Base-by-base conservation (phyloP, 495 filamentous ascomycete genomes). In the Annulohypoxylon nitens region DNA sequence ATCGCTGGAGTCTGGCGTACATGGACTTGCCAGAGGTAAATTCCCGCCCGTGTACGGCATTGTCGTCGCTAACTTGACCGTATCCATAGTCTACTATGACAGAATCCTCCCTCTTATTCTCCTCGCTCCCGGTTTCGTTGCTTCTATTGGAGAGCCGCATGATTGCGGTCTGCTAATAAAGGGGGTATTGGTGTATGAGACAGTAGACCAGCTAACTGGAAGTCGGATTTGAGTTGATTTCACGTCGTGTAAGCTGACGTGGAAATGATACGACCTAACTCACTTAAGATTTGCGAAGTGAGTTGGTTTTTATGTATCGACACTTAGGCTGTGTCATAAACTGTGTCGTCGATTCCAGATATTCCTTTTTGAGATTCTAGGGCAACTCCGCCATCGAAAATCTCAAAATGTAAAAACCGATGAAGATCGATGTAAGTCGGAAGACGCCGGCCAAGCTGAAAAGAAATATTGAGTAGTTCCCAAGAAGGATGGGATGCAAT, bases 1-100 rank as follows among this genome's bases (percentile, higher is more conserved):
- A 71, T 10, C 90, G 88, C 81, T 94, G 91, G 4, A 92, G 69
- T 80, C 87, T 92, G 18, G 91, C 92, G 73, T 88, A 91, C 33
- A 84, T 63, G 23, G 86, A 86, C 64, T 89, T 79, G 62, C 91
- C 91, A 34, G 88, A 83, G 53, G 84, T 83, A 71, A 94, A 90
- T 65, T 82, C 88, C 75, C 91, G 86, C 23, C 87, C 86, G 11
- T 85, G 83, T 2, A 92, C 88, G 3, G 88, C 90, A 58, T 88
- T 86, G 26, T 84, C 81, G 67, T 87, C 85, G 65, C 87, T 79
- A 20, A 84, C 80, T 67, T 86, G 83, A 47, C 80, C 79, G 20
- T 78, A 57, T 61, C 81, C 84, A 67, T 79, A 76, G 25, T 78
- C 74, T 25, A 74, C 39, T 14, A 69, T 72, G 8, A 36, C 20